Evolutionary conservation across 2,329 filamentous ascomycete genomes (phyloP), one percentile per base, ranked within the genome.

Genomic region (Magnaporthiopsis rhizophila): DNA sequence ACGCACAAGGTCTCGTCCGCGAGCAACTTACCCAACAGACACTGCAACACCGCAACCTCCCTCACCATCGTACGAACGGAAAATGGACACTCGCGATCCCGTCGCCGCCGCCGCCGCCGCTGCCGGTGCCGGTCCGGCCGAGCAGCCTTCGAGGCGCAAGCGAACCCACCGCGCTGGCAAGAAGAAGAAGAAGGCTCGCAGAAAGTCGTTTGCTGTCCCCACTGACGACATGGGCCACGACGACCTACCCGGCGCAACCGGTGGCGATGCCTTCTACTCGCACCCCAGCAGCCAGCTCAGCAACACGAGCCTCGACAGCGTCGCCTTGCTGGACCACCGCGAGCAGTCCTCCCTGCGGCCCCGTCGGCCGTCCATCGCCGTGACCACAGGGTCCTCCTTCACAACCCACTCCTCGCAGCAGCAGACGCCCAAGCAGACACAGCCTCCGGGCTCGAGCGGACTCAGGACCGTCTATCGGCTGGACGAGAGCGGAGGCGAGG

Each of bases 271-370:
- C 59, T 81, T 86, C 72, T 85, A 85, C 72, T 74, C 78, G 68
- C 73, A 82, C 65, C 75, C 78, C 62, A 72, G 79, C 9, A 76
- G 79, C 59, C 91, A 90, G 72, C 73, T 88, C 67, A 98, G 94
- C 77, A 88, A 84, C 70, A 92, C 90, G 0, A 98, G 94, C 74
- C 79, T 98, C 67, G 94, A 97, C 69, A 97, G 92, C 74, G 89
- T 96, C 73, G 88, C 86, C 9, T 79, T 98, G 69, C 79, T 98
- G 24, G 94, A 98, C 76, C 94, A 98, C 75, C 86, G 85, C 69
- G 80, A 84, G 62, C 87, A 89, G 68, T 83, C 81, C 60, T 76
- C 78, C 67, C 82, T 91, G 77, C 84, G 89, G 62, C 80, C 87
- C 58, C 83, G 90, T 68, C 83, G 89, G 69, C 74, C 84, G 53